Evolutionary conservation across 257 asterid species (phyloP).

Genomic region (Primulina huaijiensis): DNA sequence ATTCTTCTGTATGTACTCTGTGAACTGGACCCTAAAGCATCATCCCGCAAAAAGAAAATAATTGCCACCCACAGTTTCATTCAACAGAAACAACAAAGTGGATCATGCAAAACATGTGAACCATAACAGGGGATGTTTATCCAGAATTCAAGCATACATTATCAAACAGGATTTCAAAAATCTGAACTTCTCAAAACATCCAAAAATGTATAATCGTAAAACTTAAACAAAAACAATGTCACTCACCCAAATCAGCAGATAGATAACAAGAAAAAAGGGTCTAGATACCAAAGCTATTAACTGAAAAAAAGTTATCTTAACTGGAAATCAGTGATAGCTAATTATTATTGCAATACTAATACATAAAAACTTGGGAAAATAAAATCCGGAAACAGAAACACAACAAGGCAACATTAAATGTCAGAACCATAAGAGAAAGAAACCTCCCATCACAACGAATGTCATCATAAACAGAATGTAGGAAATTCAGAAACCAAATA

Average conservation of each 20-base stretch:
- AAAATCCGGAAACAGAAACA: background rate
- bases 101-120: background rate
- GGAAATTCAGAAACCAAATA: background rate
- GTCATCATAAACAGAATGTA: background rate
- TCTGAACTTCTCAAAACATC: background rate
- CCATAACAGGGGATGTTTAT: background rate
- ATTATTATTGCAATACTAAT: background rate
- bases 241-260: background rate
- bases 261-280: no score
- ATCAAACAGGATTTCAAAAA: background rate
- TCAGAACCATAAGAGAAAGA: background rate
- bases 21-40: conserved; percentile 78
- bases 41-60: conserved; percentile 17
- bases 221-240: background rate
- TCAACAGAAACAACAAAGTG: background rate
- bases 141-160: background rate
- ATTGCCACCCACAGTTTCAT: background rate
- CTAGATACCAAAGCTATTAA: background rate
- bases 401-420: background rate
- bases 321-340: background rate
- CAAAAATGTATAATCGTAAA: background rate
- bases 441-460: background rate
- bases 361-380: background rate
- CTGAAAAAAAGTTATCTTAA: background rate
- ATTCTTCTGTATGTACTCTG: conserved; percentile 93